Conservation (phyloP, 768 basidiomycete genomes). For the Tylopilus sp. region DNA sequence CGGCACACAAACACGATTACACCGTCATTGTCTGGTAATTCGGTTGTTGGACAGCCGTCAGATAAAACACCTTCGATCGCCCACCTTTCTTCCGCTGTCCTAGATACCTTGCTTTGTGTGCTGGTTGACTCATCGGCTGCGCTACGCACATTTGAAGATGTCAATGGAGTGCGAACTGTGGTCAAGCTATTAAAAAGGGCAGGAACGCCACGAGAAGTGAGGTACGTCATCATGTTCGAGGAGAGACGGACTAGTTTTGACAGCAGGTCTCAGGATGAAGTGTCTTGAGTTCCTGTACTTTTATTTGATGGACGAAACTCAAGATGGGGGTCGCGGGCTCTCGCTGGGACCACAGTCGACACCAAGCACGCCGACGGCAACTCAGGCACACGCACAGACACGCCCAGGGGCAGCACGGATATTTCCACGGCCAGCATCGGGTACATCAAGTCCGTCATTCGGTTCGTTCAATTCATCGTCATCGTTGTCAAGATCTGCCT, state of each 20-base stretch:
- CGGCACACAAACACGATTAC: slow-evolving; percentile 50
- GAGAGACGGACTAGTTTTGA: not conserved
- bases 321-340: slow-evolving; percentile 1
- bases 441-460: slow-evolving; percentile 17
- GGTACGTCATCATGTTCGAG: slow-evolving; percentile 67
- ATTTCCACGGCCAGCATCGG: slow-evolving; percentile 22
- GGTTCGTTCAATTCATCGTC: slow-evolving; percentile 25
- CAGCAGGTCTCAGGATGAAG: slow-evolving; percentile 70
- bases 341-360: slow-evolving; percentile 28
- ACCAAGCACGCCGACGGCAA: slow-evolving; percentile 29
- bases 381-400: slow-evolving; percentile 24
- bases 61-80: slow-evolving; percentile 20
- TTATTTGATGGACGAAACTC: slow-evolving; percentile 83
- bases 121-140: slow-evolving; percentile 83
- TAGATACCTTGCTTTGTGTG: slow-evolving; percentile 84
- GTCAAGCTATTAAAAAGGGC: slow-evolving; percentile 88
- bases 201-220: slow-evolving; percentile 80
- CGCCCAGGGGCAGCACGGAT: slow-evolving; percentile 21
- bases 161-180: slow-evolving; percentile 72
- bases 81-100: slow-evolving; percentile 65
- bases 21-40: slow-evolving; percentile 8
- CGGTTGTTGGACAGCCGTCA: slow-evolving; percentile 14
- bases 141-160: slow-evolving; percentile 74
- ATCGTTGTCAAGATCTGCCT: slow-evolving; percentile 35
- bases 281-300: slow-evolving; percentile 95